Evolutionary conservation across 768 basidiomycete genomes (phyloP).

Genomic region (Ramaria rubella): DNA sequence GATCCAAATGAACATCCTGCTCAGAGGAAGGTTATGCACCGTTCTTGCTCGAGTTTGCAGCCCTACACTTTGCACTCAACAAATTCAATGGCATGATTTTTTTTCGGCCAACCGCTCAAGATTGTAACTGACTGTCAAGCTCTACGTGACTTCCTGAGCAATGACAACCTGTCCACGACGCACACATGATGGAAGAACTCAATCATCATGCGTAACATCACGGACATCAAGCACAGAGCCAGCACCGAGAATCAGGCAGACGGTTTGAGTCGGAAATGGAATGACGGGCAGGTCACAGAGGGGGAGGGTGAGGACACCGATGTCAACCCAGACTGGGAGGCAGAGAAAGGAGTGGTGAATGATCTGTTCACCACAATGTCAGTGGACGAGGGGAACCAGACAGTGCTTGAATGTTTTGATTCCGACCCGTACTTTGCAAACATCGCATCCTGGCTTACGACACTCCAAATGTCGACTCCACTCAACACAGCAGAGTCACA

Average conservation of each 20-base stretch:
- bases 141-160: conserved; percentile 5
- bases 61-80: conserved; percentile 1
- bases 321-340: conserved; percentile 4
- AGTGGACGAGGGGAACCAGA: background rate
- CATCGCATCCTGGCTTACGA: conserved; percentile 5
- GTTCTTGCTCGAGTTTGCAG: conserved; percentile 11
- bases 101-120: background rate
- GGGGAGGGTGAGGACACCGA: background rate
- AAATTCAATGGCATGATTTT: conserved; percentile 5
- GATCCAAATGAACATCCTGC: conserved; percentile 5
- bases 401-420: background rate
- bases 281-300: background rate
- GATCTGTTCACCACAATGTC: conserved; percentile 4
- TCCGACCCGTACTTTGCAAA: conserved; percentile 7
- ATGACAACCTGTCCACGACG: background rate
- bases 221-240: conserved; percentile 7
- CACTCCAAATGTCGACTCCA: background rate
- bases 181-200: conserved; percentile 10
- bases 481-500: background rate
- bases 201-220: background rate
- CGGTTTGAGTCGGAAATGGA: conserved; percentile 2
- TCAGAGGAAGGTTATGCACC: background rate
- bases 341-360: background rate
- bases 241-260: conserved; percentile 12
- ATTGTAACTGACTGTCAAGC: conserved; percentile 13